phyloP scores from a whole-genome alignment of 108 stramenopile species.

The Nitzschia putrida region DNA sequence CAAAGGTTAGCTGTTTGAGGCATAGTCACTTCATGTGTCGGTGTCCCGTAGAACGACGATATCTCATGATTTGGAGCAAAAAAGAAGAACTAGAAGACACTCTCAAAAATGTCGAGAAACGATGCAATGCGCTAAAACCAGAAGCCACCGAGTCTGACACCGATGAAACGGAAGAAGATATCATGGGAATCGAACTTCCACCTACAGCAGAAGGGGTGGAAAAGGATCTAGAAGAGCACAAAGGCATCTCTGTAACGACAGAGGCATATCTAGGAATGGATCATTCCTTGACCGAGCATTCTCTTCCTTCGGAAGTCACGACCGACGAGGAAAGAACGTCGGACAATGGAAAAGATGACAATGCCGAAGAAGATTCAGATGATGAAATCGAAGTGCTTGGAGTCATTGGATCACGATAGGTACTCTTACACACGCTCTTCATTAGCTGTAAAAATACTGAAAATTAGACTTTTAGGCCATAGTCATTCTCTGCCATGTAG shows the following conservation, averaged over 20 bases:
- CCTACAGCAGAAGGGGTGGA: constrained; percentile 27
- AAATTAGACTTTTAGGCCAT: no score
- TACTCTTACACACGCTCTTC: no score
- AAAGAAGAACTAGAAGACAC: constrained; percentile 68
- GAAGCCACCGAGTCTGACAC: constrained; percentile 2
- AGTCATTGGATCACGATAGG: no score
- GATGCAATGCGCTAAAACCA: constrained; percentile 48
- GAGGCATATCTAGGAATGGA: constrained; percentile 24
- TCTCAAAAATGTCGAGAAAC: constrained; percentile 50
- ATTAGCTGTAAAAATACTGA: no score
- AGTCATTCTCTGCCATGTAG: no score
- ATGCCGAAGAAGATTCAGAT: constrained; percentile 7
- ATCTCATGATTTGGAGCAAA: constrained; percentile 74
- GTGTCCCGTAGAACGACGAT: constrained; percentile 70
- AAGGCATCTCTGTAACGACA: constrained; percentile 14
- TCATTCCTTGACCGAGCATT: neutral
- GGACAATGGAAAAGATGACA: constrained; percentile 22
- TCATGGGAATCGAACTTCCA: constrained; percentile 11
- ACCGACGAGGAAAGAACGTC: constrained; percentile 28
- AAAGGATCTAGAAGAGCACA: constrained; percentile 34
- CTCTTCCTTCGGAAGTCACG: constrained; percentile 10
- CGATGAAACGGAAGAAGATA: neutral
- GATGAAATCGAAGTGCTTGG: neutral
- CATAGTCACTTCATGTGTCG: constrained; percentile 88
- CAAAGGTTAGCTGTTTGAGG: constrained; percentile 84